Conservation (phyloP, 805 yeast genomes). For the Ogataea ganodermae region DNA sequence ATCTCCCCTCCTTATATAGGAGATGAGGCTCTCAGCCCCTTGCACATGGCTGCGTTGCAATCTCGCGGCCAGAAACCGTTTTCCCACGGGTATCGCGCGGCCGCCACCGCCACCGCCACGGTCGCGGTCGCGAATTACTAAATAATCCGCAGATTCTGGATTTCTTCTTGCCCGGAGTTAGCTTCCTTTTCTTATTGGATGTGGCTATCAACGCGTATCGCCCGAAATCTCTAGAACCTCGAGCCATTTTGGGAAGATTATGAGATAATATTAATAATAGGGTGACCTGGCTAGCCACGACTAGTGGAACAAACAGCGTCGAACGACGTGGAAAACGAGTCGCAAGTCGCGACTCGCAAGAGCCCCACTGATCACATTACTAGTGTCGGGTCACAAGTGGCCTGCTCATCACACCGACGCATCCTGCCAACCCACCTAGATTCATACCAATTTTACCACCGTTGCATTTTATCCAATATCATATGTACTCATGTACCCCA, state of each 20-base stretch:
- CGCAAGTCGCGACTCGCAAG: too few relatives aligned
- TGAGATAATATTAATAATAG: background rate
- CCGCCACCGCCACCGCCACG: background rate
- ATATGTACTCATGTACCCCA: too few relatives aligned
- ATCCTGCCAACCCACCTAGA: too few relatives aligned
- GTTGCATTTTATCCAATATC: too few relatives aligned
- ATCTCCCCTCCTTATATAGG: slow-evolving; percentile 9
- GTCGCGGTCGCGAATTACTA: slow-evolving; percentile 15
- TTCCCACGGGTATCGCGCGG: background rate
- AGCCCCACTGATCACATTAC: too few relatives aligned
- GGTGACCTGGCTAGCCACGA: background rate
- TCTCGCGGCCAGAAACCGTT: slow-evolving; percentile 1
- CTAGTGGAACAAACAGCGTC: background rate
- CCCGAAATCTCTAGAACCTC: slow-evolving; percentile 5
- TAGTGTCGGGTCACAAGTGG: too few relatives aligned
- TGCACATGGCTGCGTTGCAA: background rate
- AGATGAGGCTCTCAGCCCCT: background rate
- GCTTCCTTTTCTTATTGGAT: slow-evolving; percentile 9
- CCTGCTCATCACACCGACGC: too few relatives aligned
- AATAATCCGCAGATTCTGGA: slow-evolving; percentile 19
- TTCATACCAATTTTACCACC: too few relatives aligned
- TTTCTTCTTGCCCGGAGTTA: slow-evolving; percentile 8
- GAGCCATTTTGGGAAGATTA: slow-evolving; percentile 1
- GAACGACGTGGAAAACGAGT: background rate
- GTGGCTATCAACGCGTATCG: slow-evolving; percentile 8